Evolutionary conservation across 805 yeast genomes (phyloP), one percentile per base, ranked within the genome.

Genomic region (Candida sonorensis): DNA sequence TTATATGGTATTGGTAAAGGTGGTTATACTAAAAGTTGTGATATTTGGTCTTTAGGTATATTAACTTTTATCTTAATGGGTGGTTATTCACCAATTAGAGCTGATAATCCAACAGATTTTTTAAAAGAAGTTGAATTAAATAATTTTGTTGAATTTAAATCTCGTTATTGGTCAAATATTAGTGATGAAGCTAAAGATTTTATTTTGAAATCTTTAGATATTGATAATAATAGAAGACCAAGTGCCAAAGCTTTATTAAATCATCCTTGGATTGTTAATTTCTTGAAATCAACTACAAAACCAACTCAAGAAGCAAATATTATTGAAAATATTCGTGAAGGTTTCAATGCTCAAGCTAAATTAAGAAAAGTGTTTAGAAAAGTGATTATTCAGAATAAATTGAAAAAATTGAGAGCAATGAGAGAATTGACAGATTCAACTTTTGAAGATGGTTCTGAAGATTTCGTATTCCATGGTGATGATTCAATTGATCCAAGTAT

Each of bases 1-100:
- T 43, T 53, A 18, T 56, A 56, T 33, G 61, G 59, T 4, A 40
- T 56, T 24, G 61, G 61, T n/a, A 48, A 40, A 33, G 54, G 49
- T 11, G 97, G 96, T 7, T 97, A 90, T 59, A 95, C 96, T 24
- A 85, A 83, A 49, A 90, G 96, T 1, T 90, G 96, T 60, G 98
- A 90, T 55, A 73, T 90, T 34, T 90, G 98, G 98, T 82, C 95
- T 2, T 53, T 90, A 24, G 98, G 98, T 22, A 94, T 90, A 7
- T 85, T 90, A 27, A 75, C 95, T 0, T 92, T 86, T 57, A 88
- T 97, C 0, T 61, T 88, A 28, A 66, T 90, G 27, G 86, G 92
- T 45, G 98, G 98, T 1, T 86, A 87, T 53, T 81, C 94, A 5
- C 96, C 97, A 4, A 86, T 90, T 57, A 63, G 88, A 31, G 76